Base-by-base conservation (phyloP, 2,329 filamentous ascomycete genomes). In the Aspergillus spinulosporus region DNA sequence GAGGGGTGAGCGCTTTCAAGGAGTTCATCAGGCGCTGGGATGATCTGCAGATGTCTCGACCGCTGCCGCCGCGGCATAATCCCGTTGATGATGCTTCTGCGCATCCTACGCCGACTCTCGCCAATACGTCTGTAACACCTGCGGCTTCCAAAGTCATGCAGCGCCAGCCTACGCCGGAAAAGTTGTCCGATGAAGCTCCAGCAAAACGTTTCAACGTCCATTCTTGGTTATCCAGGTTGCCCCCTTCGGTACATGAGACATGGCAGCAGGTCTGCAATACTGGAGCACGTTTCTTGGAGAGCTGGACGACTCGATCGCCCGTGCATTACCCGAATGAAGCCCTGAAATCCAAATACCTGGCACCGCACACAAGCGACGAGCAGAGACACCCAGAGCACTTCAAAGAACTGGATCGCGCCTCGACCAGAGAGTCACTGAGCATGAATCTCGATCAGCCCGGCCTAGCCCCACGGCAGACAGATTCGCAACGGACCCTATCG, bases 201-300 rank as follows among this genome's bases (percentile, higher is more conserved):
- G 29, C 52, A 36, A 39, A 51, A 43, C 42, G 50, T 43, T 37
- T 29, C 29, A 15, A 42, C 9, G 26, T 34, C 31, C 14, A 36
- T 46, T 37, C 34, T 29, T 28, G 52, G 21, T 37, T 49, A 14
- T 49, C 36, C 31, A 55, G 52, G 36, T 48, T 65, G 34, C 53
- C 56, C 15, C 45, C 39, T 9, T 49, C 47, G 47, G 44, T 65
- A 50, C 52, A 58, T 34, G 57, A 61, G 39, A 58, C 59, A 47
- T 72, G 66, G 66, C 71, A 73, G 70, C 71, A 67, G 68, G 70
- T 57, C 68, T 72, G 68, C 48, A 66, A 58, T 45, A 29, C 47
- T 42, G 61, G 59, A 36, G 58, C 47, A 15, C 57, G 48, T 28
- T 56, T 63, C 32, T 58, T 60, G 49, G 59, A 56, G 39, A 54